phyloP scores from a whole-genome alignment of 73 alveolate species.

The Paramecium octaurelia region DNA sequence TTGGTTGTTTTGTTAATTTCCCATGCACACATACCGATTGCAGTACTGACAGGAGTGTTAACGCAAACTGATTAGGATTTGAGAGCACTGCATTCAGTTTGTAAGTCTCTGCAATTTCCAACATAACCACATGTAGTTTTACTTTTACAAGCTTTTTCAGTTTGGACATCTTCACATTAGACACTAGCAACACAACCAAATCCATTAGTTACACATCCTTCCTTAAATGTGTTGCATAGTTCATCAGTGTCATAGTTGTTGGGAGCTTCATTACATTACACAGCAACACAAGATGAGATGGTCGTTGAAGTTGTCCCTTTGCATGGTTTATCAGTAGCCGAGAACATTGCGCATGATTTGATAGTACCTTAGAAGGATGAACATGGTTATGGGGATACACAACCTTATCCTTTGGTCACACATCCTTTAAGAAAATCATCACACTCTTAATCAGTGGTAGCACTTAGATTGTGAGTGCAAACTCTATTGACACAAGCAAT shows the following conservation, averaged over 20 bases:
- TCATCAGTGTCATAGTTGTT: constrained; percentile 19
- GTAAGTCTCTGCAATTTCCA: neutral
- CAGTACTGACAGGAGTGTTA: constrained; percentile 30
- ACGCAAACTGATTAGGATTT: neutral
- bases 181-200: neutral
- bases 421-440: constrained; percentile 9
- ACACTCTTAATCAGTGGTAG: constrained; percentile 2
- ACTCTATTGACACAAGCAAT: constrained; percentile 21
- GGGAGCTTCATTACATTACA: constrained; percentile 25
- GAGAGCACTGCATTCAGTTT: neutral
- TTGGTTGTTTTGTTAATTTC: neutral
- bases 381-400: constrained; percentile 34
- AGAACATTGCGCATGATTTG: neutral
- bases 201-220: constrained; percentile 30
- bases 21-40: constrained; percentile 28
- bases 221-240: neutral
- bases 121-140: neutral
- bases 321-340: constrained; percentile 42
- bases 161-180: neutral
- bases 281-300: neutral
- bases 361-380: neutral
- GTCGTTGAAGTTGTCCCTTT: neutral
- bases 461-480: constrained; percentile 19
- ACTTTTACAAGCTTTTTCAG: neutral
- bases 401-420: constrained; percentile 25